These are phyloP conservation scores for Setaria viridis DNA, from an alignment of 202 grass and related monocot genomes.

Conservation along the genomic window DNA sequence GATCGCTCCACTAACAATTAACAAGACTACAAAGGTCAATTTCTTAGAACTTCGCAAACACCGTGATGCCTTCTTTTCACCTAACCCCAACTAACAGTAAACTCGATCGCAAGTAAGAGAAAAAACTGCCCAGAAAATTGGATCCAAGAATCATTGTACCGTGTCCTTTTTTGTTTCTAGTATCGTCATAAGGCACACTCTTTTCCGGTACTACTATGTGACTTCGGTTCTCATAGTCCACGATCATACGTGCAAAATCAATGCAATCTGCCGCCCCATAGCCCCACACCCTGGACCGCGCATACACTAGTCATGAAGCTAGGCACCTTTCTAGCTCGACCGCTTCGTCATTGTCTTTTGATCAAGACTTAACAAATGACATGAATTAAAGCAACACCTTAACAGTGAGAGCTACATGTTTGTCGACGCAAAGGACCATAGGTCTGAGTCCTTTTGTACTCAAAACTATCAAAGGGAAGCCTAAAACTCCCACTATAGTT, in stretches of 20 bases:
- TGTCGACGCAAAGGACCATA: neutral
- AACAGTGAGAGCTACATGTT: neutral
- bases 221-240: conserved; percentile 2
- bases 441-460: neutral
- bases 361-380: conserved; percentile 9
- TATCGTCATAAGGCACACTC: neutral
- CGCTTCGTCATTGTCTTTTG: neutral
- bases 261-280: neutral
- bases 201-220: neutral
- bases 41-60: neutral
- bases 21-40: neutral
- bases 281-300: neutral
- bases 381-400: neutral
- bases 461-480: neutral
- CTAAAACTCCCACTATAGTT: too few species aligned
- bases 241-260: conserved; percentile 6
- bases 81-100: neutral
- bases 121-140: neutral
- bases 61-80: conserved; percentile 1
- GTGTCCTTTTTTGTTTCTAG: neutral
- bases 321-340: neutral
- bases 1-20: neutral
- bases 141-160: neutral
- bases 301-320: neutral
- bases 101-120: neutral